Conservation (phyloP, 768 basidiomycete species). For the Xanthoconium purpureum region DNA sequence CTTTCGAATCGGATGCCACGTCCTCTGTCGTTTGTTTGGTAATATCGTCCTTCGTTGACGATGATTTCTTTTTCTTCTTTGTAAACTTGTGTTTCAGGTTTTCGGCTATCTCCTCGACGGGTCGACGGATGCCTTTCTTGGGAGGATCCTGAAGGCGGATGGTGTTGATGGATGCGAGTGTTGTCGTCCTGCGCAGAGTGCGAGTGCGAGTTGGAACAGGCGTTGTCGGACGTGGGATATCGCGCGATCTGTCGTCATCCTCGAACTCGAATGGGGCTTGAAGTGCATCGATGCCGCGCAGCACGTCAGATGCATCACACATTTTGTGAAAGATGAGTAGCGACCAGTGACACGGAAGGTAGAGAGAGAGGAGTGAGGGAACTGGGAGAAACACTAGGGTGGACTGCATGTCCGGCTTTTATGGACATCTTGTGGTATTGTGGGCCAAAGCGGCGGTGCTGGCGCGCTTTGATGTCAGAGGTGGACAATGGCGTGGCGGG, state of each 20-base stretch:
- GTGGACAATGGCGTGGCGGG: not conserved
- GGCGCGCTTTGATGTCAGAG: slow-evolving; percentile 8
- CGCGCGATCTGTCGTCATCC: not conserved
- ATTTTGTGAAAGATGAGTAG: not conserved
- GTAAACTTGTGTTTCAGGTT: not conserved
- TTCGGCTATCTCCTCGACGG: slow-evolving; percentile 11
- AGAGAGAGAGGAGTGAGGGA: not conserved
- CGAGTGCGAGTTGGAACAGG: not conserved
- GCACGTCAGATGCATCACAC: not conserved
- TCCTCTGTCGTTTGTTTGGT: not conserved
- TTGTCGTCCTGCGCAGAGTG: slow-evolving; percentile 18
- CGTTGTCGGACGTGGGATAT: not conserved
- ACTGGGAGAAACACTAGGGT: not conserved
- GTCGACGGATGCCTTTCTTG: slow-evolving; percentile 11
- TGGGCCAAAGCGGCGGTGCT: not conserved
- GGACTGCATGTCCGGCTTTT: not conserved
- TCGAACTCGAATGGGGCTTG: not conserved
- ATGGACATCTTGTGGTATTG: slow-evolving; percentile 4
- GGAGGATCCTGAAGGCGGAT: not conserved
- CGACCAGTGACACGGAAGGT: not conserved
- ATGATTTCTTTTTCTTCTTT: slow-evolving; percentile 2
- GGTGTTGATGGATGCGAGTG: slow-evolving; percentile 18
- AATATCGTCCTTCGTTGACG: not conserved
- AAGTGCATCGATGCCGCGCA: not conserved
- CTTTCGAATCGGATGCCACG: not conserved